Evolutionary conservation across 805 yeast species (phyloP), one percentile per base, ranked within the genome.

Genomic region (Kregervanrija fluxuum): DNA sequence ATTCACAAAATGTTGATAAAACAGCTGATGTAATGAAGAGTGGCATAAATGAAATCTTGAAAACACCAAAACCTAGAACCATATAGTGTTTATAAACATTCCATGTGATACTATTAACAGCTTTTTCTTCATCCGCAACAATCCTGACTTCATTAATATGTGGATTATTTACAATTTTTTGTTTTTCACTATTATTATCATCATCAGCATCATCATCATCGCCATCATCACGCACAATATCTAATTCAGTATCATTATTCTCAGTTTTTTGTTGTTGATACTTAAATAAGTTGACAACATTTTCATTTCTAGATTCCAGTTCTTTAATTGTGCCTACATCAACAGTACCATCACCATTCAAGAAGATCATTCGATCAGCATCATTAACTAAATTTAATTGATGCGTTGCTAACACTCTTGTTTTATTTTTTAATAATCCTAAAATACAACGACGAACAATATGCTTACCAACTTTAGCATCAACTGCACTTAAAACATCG

Each of bases 351-450:
- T 82, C 85, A 14, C 83, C 79, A 53, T 79, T 76, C 52, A 88
- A 62, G 48, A 82, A 85, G 11, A 88, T 69, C 31, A 88, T 66
- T 38, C 82, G 70, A 58, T 82, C 87, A 14, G 95, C 93, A 44
- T 72, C 64, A 15, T 76, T 76, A 48, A 87, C 74, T 48, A 87
- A 67, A 6, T 87, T 77, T 42, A 88, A 67, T 59, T 88, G 95
- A 61, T 87, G 96, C 0, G 96, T 88, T 2, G 95, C 95, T 54
- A 87, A 68, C 9, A 88, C 55, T 53, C 93, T 71, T 0, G 96
- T 88, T 54, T 74, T 77, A 14, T 64, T 61, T 36, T 66, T 64
- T 47, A 88, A 59, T 28, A 78, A 48, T 0, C 85, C 89, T 48
- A 74, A 50, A 38, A 87, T 61, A 62, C 95, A 87, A 36, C 76